Percentiles rank a stretch among this genome's conserved stretches.
Conservation (phyloP, 1,139 yeast species). For the Lodderomyces parapsilosis region DNA sequence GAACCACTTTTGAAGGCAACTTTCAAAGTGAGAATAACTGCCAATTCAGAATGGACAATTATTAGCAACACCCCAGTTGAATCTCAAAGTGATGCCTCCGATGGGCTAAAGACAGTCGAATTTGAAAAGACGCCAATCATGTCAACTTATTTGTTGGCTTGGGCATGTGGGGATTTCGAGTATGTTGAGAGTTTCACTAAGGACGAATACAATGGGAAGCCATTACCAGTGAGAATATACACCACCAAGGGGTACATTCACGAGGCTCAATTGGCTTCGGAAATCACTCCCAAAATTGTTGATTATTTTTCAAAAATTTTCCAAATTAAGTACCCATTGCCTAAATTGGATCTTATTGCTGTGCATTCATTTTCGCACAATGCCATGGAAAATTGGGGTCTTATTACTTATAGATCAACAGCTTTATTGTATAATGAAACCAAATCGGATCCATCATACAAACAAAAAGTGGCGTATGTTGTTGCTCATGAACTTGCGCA, state of each 20-base stretch:
- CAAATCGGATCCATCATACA: conserved; percentile 64
- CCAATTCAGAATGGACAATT: conserved; percentile 58
- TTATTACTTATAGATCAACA: conserved; percentile 77
- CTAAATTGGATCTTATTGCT: conserved; percentile 74
- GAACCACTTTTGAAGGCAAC: conserved; percentile 79
- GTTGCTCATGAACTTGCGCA: conserved; percentile 90
- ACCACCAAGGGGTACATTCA: conserved; percentile 58
- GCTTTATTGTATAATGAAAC: conserved; percentile 68
- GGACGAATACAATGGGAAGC: conserved; percentile 41
- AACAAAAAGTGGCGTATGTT: conserved; percentile 81
- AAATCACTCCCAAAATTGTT: conserved; percentile 64
- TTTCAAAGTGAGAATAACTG: conserved; percentile 59
- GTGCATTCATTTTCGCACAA: conserved; percentile 76
- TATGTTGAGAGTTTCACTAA: conserved; percentile 56
- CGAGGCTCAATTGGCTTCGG: conserved; percentile 65
- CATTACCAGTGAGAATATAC: conserved; percentile 71
- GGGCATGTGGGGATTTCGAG: conserved; percentile 75
- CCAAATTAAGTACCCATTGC: conserved; percentile 66
- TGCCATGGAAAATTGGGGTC: conserved; percentile 93
- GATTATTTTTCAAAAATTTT: conserved; percentile 65
- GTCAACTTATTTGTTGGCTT: conserved; percentile 76
- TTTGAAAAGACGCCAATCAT: conserved; percentile 61
- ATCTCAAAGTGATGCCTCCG: conserved; percentile 11
- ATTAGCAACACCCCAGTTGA: conserved; percentile 71
- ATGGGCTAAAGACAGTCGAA: conserved; percentile 21